A percentile compares a stretch with the other conserved stretches of the same genome.
phyloP scores from a whole-genome alignment of 2,329 filamentous ascomycete species.

The Arthrobotrys entomopaga region DNA sequence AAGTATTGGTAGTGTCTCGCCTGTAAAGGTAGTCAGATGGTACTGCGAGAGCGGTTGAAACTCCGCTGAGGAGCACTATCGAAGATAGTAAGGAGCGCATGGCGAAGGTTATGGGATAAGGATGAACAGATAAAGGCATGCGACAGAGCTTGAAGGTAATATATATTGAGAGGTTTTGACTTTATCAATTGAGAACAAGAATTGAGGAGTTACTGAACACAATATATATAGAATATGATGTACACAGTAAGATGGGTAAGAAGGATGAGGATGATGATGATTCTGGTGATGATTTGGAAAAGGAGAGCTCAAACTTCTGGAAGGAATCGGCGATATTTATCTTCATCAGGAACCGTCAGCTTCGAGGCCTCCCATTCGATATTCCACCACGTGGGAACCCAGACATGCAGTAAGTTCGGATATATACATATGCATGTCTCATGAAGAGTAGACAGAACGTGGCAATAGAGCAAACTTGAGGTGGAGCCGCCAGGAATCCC shows the following conservation, averaged over 20 bases:
- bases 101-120: not conserved
- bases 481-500: constrained; percentile 1
- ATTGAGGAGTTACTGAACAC: no score
- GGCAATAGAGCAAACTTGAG: constrained; percentile 23
- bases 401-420: constrained; percentile 1
- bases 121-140: not conserved
- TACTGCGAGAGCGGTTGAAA: constrained; percentile 3
- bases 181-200: not conserved
- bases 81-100: constrained; percentile 16
- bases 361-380: not conserved
- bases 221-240: not conserved
- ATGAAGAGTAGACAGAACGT: constrained; percentile 11
- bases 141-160: not conserved
- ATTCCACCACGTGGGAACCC: constrained; percentile 15
- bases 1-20: not conserved
- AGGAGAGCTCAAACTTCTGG: not conserved
- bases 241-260: not conserved
- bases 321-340: constrained; percentile 20
- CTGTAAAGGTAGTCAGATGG: not conserved
- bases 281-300: constrained; percentile 1
- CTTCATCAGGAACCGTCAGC: not conserved
- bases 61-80: constrained; percentile 4
- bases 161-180: not conserved
- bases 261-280: not conserved
- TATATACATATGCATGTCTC: constrained; percentile 14